phyloP scores from a whole-genome alignment of 345 rosid genomes.

The Citrus sinensis region DVS_A1.0 CM039163.1:45905001-45905500 shows the following conservation, averaged over 20 bases:
- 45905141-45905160: too few relatives aligned
- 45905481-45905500: slow-evolving; percentile 6
- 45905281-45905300: slow-evolving; percentile 21
- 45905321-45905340: slow-evolving; percentile 38
- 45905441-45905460: not conserved
- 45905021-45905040: too few relatives aligned
- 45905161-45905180: too few relatives aligned
- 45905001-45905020: not conserved
- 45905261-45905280: slow-evolving; percentile 1
- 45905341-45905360: slow-evolving; percentile 22
- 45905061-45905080: too few relatives aligned
- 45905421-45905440: slow-evolving; percentile 17
- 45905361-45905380: slow-evolving; percentile 35
- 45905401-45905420: slow-evolving; percentile 13
- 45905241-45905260: not conserved
- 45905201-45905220: not conserved
- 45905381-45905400: slow-evolving; percentile 26
- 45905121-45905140: too few relatives aligned
- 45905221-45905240: not conserved
- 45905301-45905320: slow-evolving; percentile 20
- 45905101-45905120: too few relatives aligned
- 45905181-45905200: too few relatives aligned
- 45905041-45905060: too few relatives aligned
- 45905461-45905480: not conserved
- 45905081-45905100: too few relatives aligned